Evolutionary conservation across 2,329 filamentous ascomycete genomes (phyloP).

Genomic region (Albifimbria verrucaria): DNA sequence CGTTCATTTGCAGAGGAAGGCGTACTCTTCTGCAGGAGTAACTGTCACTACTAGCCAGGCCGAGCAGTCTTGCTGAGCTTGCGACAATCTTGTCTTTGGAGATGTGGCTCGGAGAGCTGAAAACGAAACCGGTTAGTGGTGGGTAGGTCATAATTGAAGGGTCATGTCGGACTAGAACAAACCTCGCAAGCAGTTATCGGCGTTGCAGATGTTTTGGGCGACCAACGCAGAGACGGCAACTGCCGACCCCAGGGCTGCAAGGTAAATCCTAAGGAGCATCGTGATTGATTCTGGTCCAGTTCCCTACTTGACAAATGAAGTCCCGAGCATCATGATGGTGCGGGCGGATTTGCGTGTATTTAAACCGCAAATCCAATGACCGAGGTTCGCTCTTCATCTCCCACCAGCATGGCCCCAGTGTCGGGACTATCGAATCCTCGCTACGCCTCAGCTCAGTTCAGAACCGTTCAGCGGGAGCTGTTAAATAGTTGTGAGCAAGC

Average conservation of each 20-base stretch:
- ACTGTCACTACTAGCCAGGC: neutral
- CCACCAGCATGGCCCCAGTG: too few species aligned
- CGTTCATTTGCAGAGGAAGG: too few species aligned
- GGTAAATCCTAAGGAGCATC: neutral
- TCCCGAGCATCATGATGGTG: too few species aligned
- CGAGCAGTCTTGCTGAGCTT: neutral
- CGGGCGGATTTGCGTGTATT: too few species aligned
- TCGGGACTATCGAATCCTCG: too few species aligned
- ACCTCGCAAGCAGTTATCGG: neutral
- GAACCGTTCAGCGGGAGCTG: too few species aligned
- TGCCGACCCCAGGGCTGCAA: neutral
- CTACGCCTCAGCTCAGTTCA: too few species aligned
- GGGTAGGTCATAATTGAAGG: neutral
- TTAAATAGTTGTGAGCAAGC: too few species aligned
- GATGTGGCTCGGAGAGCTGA: neutral
- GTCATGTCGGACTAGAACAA: neutral
- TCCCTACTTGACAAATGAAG: too few species aligned
- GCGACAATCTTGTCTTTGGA: neutral
- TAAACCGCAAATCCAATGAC: too few species aligned
- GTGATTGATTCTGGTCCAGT: neutral
- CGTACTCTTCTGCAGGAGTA: neutral
- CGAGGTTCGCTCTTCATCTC: too few species aligned
- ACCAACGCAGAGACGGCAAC: neutral
- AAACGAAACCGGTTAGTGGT: neutral
- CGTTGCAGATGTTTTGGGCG: neutral